Base-by-base conservation (phyloP, 768 basidiomycete genomes). In the Neoboletus magnificus region DNA sequence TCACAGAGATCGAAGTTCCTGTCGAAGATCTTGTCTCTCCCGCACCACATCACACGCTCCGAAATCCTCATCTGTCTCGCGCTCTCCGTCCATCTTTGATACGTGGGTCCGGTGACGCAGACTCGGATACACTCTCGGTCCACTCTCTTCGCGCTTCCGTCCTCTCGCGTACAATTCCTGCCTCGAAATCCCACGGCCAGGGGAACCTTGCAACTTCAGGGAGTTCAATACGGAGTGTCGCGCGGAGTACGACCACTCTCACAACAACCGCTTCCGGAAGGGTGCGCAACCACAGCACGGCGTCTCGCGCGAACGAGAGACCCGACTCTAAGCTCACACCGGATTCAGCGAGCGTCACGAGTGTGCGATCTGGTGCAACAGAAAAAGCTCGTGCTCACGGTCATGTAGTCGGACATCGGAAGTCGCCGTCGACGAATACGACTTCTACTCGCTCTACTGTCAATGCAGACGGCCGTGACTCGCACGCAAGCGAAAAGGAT, bases 241-340 rank as follows among this genome's bases (percentile, higher is more conserved):
- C 80, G 4, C 73, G 77, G 37, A 80, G 79, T 57, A 76, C 73
- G 11, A 60, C 58, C 1, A 66, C 64, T 5, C 61, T 68, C 5
- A 47, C 62, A 8, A 55, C 61, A 12, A 35, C 58, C 5, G 62
- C 54, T 12, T 57, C 65, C 2, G 33, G 55, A 12, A 62, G 66
- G 36, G 48, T 60, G 20, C 62, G 68, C 42, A 62, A 70, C 45
- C 62, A 68, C 15, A 69, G 68, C 46, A 70, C 68, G 10, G 35
- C 55, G 53, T 60, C 65, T 11, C 62, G 65, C 7, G 56, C 56
- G 18, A 58, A 63, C n/a, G 75, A 76, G 32, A 69, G 84, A 18
- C 88, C 88, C 3, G 89, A 91, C 60, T 89, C 87, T 6, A 89
- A 90, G 63, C 75, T 89, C 10, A 86, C 85, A 3, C 86, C 86